Conservation (phyloP, 2,329 filamentous ascomycete species). For the Clathrospora elynae region DNA sequence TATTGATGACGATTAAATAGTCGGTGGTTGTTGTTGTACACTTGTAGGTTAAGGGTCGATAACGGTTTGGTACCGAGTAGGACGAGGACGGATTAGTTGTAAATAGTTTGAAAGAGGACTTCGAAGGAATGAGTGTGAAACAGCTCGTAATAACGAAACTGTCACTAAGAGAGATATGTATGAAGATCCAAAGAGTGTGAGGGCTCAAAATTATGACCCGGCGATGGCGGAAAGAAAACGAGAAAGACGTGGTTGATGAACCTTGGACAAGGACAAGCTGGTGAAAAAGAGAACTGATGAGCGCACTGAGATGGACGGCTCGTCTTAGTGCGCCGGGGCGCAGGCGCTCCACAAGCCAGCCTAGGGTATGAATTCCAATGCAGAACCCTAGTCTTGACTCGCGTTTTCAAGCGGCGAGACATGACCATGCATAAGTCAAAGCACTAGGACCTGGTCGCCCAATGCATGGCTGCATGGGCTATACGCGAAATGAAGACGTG, state of each 20-base stretch:
- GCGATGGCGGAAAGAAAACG: conserved; percentile 43
- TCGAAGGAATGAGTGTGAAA: conserved; percentile 51
- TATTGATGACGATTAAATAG: conserved; percentile 15
- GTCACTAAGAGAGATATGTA: conserved; percentile 44
- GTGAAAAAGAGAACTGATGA: conserved; percentile 52
- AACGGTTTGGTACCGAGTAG: conserved; percentile 13
- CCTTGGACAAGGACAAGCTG: conserved; percentile 46
- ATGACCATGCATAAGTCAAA: conserved; percentile 46
- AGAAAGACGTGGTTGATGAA: conserved; percentile 52
- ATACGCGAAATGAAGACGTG: conserved; percentile 46
- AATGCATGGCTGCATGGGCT: conserved; percentile 39
- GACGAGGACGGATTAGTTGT: conserved; percentile 34
- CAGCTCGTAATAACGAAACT: conserved; percentile 47
- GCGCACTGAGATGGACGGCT: conserved; percentile 46
- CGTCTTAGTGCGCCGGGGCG: conserved; percentile 49
- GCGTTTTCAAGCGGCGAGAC: conserved; percentile 42
- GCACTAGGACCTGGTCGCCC: conserved; percentile 41
- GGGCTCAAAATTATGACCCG: conserved; percentile 33
- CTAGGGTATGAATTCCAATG: conserved; percentile 25
- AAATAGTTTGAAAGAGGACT: conserved; percentile 27
- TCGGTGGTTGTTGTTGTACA: conserved; percentile 24
- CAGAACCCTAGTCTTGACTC: conserved; percentile 26
- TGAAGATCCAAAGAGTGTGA: conserved; percentile 18
- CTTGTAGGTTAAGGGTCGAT: conserved; percentile 13
- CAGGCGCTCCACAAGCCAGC: conserved; percentile 48